A percentile compares a stretch with the other conserved stretches of the same genome.
phyloP scores from a whole-genome alignment of 176 grass and related monocot genomes.

The Bolboschoenus planiculmis region DNA sequence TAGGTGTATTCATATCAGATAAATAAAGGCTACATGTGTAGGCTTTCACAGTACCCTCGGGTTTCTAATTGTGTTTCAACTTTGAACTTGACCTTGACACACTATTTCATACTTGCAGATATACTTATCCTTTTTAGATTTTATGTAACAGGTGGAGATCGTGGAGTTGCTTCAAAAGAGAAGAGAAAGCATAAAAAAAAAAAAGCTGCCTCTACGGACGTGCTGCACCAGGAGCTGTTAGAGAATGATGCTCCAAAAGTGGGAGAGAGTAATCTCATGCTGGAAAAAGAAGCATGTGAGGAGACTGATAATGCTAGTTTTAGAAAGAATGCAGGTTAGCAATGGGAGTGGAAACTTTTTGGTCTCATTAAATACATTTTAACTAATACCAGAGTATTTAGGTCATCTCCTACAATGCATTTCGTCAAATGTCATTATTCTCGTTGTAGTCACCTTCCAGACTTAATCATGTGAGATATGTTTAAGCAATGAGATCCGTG shows the following conservation, averaged over 20 bases:
- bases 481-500: neutral
- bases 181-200: neutral
- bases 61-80: neutral
- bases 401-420: neutral
- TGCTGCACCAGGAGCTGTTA: neutral
- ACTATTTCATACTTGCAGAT: neutral
- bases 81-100: neutral
- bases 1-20: neutral
- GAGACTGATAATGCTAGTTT: neutral
- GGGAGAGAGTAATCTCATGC: neutral
- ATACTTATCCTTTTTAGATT: neutral
- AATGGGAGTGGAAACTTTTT: neutral
- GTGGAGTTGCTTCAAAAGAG: neutral
- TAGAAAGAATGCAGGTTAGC: neutral
- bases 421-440: neutral
- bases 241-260: neutral
- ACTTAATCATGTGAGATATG: neutral
- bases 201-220: neutral
- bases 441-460: neutral
- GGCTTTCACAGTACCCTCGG: neutral
- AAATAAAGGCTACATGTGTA: neutral
- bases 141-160: constrained; percentile 5
- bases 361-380: neutral
- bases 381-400: neutral
- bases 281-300: neutral